A percentile compares a stretch with the other conserved stretches of the same genome.
Conservation (phyloP, 768 basidiomycete species). For the Pleurotus tuber-regium region DNA sequence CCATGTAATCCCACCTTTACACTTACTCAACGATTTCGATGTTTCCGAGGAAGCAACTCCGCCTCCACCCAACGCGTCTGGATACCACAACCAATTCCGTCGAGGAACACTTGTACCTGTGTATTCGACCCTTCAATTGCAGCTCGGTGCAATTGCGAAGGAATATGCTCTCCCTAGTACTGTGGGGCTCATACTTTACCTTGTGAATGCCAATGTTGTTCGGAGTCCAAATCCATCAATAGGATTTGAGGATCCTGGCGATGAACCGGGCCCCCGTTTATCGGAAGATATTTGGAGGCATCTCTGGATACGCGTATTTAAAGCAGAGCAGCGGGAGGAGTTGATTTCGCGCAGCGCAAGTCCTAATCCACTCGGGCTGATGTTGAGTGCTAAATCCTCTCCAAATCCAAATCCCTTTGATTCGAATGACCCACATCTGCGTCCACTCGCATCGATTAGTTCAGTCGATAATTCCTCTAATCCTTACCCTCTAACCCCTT, state of each 20-base stretch:
- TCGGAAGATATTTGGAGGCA: constrained; percentile 87
- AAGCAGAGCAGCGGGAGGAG: constrained; percentile 54
- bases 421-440: not conserved
- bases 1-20: constrained; percentile 77
- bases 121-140: constrained; percentile 77
- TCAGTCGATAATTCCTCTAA: constrained; percentile 32
- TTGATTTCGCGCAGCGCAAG: constrained; percentile 34
- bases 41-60: constrained; percentile 42
- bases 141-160: constrained; percentile 84
- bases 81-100: constrained; percentile 77
- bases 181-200: constrained; percentile 78
- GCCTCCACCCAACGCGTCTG: constrained; percentile 57
- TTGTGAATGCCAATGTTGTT: constrained; percentile 41
- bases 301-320: constrained; percentile 75
- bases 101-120: constrained; percentile 88
- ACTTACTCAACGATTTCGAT: constrained; percentile 65
- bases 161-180: constrained; percentile 93
- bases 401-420: constrained; percentile 23
- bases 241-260: constrained; percentile 30
- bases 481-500: constrained; percentile 39
- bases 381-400: constrained; percentile 40
- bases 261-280: constrained; percentile 74
- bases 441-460: constrained; percentile 28
- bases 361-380: constrained; percentile 41
- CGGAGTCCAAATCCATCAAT: constrained; percentile 13